phyloP scores from a whole-genome alignment of 768 basidiomycete species.

The Termitomyces sp. region DNA sequence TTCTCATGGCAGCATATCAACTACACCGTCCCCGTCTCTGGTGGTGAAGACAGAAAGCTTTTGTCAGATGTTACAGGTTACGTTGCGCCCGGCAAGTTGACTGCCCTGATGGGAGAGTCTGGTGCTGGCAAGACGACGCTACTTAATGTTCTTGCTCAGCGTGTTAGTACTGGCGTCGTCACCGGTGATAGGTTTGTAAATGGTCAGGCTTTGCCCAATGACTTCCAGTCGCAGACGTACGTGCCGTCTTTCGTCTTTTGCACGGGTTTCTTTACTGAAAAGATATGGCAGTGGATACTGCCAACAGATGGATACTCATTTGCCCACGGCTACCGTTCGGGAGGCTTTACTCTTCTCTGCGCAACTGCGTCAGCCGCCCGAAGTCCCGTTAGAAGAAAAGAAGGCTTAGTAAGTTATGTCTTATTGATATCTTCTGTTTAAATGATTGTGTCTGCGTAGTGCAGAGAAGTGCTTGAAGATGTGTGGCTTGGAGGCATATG shows the following conservation, averaged over 20 bases:
- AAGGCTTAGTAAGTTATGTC: constrained; percentile 60
- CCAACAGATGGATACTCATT: constrained; percentile 83
- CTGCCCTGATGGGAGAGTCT: constrained; percentile 58
- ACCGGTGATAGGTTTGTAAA: constrained; percentile 38
- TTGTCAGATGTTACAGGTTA: constrained; percentile 76
- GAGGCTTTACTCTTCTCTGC: constrained; percentile 82
- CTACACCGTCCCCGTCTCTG: constrained; percentile 52
- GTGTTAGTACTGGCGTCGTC: constrained; percentile 32
- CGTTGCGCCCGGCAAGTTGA: constrained; percentile 70
- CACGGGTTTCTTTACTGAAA: not conserved
- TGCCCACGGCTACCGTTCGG: constrained; percentile 69
- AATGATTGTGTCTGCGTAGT: not conserved
- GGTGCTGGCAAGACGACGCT: constrained; percentile 37
- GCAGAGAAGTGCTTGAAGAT: constrained; percentile 27
- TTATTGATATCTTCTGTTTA: not conserved
- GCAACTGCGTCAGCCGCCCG: constrained; percentile 67
- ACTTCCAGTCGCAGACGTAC: constrained; percentile 49
- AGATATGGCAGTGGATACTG: constrained; percentile 53
- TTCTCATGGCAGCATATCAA: constrained; percentile 69
- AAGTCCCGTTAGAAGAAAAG: constrained; percentile 68
- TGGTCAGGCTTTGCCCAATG: constrained; percentile 32
- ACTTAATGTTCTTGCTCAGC: constrained; percentile 40
- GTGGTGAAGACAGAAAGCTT: constrained; percentile 42
- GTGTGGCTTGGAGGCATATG: constrained; percentile 63
- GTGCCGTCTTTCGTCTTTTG: constrained; percentile 4